Conservation (phyloP, 108 stramenopile genomes). For the Cyclotella sp. region DNA sequence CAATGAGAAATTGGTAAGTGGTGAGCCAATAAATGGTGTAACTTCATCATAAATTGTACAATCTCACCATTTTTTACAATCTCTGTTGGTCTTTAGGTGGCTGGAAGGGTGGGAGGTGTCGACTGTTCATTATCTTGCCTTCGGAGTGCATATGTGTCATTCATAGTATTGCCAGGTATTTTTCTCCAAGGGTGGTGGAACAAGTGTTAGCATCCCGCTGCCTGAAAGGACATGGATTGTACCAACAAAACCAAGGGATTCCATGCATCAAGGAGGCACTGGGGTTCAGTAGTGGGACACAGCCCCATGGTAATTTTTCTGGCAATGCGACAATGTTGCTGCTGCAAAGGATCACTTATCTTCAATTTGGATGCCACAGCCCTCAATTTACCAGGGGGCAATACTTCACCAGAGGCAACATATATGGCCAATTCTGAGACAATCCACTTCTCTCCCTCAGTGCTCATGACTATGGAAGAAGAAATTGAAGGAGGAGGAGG, state of each 20-base stretch:
- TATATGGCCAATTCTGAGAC: constrained; percentile 37
- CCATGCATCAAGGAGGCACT: constrained; percentile 26
- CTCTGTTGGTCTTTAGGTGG: too few species aligned
- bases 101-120: too few species aligned
- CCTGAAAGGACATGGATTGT: constrained; percentile 42
- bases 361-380: constrained; percentile 9
- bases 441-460: not conserved
- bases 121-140: too few species aligned
- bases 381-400: constrained; percentile 15
- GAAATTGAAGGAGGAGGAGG: not conserved
- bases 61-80: too few species aligned
- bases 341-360: not conserved
- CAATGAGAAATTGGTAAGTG: too few species aligned
- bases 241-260: constrained; percentile 28
- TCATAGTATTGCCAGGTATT: too few species aligned
- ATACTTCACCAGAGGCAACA: constrained; percentile 34
- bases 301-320: constrained; percentile 13
- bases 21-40: too few species aligned
- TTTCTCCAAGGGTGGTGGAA: too few species aligned
- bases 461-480: not conserved
- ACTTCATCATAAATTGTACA: too few species aligned
- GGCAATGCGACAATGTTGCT: not conserved
- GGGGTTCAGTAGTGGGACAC: constrained; percentile 27
- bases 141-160: too few species aligned
- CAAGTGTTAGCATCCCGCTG: constrained; percentile 46